phyloP scores from a whole-genome alignment of 1,139 yeast species.

The Protomyces inouyei region DNA sequence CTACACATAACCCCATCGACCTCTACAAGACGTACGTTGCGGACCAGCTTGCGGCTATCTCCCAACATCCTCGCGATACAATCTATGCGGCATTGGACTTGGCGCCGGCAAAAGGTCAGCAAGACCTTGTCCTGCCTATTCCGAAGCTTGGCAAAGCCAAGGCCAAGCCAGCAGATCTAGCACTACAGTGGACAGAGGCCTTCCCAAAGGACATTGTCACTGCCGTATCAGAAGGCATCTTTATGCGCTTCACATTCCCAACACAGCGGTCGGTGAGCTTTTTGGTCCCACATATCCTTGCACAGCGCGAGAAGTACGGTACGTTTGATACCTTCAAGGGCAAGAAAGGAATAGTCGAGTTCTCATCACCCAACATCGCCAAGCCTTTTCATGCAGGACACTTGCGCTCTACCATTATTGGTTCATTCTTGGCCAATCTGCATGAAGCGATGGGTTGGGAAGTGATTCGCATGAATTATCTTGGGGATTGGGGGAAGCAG shows the following conservation, averaged over 20 bases:
- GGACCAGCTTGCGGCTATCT: slow-evolving; percentile 63
- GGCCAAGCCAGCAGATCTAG: slow-evolving; percentile 74
- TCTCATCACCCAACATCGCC: slow-evolving; percentile 97
- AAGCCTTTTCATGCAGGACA: slow-evolving; percentile 99
- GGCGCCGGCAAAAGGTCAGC: slow-evolving; percentile 64
- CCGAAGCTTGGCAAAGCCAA: slow-evolving; percentile 93
- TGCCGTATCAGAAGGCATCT: slow-evolving; percentile 59
- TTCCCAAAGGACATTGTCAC: slow-evolving; percentile 45
- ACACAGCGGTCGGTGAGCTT: slow-evolving; percentile 60
- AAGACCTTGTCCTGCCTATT: slow-evolving; percentile 84
- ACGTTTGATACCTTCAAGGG: slow-evolving; percentile 67
- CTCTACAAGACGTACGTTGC: slow-evolving; percentile 85
- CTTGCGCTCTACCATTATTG: slow-evolving; percentile 93
- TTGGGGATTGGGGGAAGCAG: slow-evolving; percentile 99
- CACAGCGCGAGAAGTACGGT: slow-evolving; percentile 62
- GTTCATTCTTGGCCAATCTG: slow-evolving; percentile 89
- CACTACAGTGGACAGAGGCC: slow-evolving; percentile 68
- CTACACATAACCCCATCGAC: slow-evolving; percentile 72
- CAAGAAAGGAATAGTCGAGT: slow-evolving; percentile 74
- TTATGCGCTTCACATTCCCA: slow-evolving; percentile 81
- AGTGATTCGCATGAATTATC: slow-evolving; percentile 82
- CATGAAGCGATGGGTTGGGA: slow-evolving; percentile 89
- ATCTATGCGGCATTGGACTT: slow-evolving; percentile 86
- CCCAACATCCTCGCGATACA: slow-evolving; percentile 63
- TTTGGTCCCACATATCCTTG: slow-evolving; percentile 67